Conservation (phyloP, 2,329 filamentous ascomycete genomes). For the Neofusicoccum laricinum region DNA sequence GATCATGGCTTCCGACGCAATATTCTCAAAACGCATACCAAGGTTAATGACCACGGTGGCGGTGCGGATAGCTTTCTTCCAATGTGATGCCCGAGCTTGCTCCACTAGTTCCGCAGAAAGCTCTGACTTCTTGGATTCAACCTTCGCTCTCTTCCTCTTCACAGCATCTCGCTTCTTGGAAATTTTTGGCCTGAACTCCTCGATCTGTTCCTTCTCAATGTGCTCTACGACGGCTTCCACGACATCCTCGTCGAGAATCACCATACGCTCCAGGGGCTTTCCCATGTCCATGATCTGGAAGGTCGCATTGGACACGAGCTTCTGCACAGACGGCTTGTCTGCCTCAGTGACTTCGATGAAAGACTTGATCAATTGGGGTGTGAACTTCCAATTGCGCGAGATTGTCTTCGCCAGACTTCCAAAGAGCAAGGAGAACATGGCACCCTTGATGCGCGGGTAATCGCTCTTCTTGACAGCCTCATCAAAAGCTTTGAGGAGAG, state of each 20-base stretch:
- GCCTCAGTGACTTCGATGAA: slow-evolving; percentile 88
- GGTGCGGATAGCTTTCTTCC: slow-evolving; percentile 91
- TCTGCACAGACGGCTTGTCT: slow-evolving; percentile 93
- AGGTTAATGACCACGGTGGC: slow-evolving; percentile 88
- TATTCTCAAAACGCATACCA: slow-evolving; percentile 84
- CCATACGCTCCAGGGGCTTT: slow-evolving; percentile 80
- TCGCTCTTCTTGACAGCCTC: slow-evolving; percentile 76
- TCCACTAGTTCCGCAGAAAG: slow-evolving; percentile 80
- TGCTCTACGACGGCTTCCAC: slow-evolving; percentile 61
- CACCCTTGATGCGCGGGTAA: slow-evolving; percentile 89
- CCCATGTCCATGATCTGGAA: slow-evolving; percentile 91
- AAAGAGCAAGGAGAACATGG: slow-evolving; percentile 85
- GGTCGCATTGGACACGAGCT: slow-evolving; percentile 74
- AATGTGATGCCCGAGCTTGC: slow-evolving; percentile 76
- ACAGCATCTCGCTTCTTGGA: slow-evolving; percentile 70
- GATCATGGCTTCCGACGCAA: slow-evolving; percentile 78
- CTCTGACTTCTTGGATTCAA: slow-evolving; percentile 79
- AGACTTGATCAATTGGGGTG: slow-evolving; percentile 80
- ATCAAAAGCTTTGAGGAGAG: slow-evolving; percentile 75
- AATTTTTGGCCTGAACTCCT: slow-evolving; percentile 62
- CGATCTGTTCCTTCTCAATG: slow-evolving; percentile 33
- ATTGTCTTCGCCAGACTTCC: slow-evolving; percentile 86
- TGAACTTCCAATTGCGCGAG: slow-evolving; percentile 90
- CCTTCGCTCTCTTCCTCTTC: slow-evolving; percentile 67
- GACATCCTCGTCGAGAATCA: slow-evolving; percentile 70